Evolutionary conservation across 225 moss, liverwort and hornwort species (phyloP), one percentile per base, ranked within the genome.

Genomic region (Antitrichia curtipendula): DNA sequence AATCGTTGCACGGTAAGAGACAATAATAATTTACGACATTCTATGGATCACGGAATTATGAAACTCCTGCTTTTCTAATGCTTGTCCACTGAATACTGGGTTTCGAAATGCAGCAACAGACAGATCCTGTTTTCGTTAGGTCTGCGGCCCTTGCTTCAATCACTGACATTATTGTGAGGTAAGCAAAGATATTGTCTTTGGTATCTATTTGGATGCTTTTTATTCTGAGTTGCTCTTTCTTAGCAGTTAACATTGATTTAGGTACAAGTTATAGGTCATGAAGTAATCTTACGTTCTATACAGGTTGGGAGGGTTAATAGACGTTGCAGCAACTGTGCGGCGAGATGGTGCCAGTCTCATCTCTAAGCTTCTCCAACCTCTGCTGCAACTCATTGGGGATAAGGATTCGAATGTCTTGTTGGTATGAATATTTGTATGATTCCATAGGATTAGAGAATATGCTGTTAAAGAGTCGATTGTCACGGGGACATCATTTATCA

Each of bases 81-180:
- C 21, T 75, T 82, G n/a, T 66, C 45, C 45, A 65, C 21, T 84
- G 72, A 87, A 64, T 73, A 52, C n/a, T 68, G 88, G 60, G 62
- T 91, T 78, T 85, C 21, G 58, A 60, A 86, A 71, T 94, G 92
- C 98, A 97, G 97, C 96, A 97, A 92, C 94, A 95, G 60, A 91
- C 94, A 82, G 95, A 98, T 91, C 94, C 95, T 88, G 92, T 95
- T 64, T 96, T 96, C 74, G 95, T 98, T 88, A 96, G 96, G 83
- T 94, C 97, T 80, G 96, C 98, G 87, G 96, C 97, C 81, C 96
- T 96, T 89, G 98, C 98, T 81, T 95, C 95, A 45, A 90, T 97
- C 41, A 96, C 95, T 73, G 98, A 98, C 65, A 90, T 98, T 49
- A 90, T 96, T 81, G 93, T 95, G 68, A 96, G 98, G 98, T 98